Conservation (phyloP, 1,284 basidiomycete genomes). For the Coniferiporia weirii region DNA sequence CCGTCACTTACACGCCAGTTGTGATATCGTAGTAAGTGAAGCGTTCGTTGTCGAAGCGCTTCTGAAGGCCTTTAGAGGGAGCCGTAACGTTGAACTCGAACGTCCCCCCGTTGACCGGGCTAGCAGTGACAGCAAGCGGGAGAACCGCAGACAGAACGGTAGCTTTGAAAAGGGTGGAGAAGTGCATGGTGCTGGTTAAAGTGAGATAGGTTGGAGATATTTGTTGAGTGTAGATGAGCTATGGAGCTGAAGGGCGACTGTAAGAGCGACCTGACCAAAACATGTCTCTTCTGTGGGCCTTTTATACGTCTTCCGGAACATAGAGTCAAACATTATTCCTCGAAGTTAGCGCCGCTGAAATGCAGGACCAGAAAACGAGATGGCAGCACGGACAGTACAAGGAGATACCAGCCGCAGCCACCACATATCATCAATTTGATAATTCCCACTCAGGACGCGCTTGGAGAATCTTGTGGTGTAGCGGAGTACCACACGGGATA, state of each 20-base stretch:
- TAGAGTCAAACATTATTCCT: no score
- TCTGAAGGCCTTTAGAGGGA: background rate
- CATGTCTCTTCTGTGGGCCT: background rate
- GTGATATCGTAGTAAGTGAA: conserved; percentile 21
- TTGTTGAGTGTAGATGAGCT: background rate
- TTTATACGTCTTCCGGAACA: background rate
- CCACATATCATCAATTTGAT: no score
- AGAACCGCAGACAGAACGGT: background rate
- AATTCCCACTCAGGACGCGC: no score
- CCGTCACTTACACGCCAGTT: conserved; percentile 41
- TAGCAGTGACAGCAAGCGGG: background rate
- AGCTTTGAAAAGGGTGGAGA: background rate
- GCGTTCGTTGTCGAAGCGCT: conserved; percentile 17
- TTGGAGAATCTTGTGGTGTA: no score
- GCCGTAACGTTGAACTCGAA: background rate
- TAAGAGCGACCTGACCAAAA: background rate
- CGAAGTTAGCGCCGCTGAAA: no score
- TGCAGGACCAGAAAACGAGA: no score
- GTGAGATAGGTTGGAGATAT: background rate
- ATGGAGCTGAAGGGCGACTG: background rate
- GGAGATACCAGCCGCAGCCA: no score
- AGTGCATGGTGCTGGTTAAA: background rate
- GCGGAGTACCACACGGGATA: no score
- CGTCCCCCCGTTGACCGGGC: background rate
- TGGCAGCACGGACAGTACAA: no score